Evolutionary conservation across 345 rosid genomes (phyloP), one percentile per base, ranked within the genome.

Genomic region (Toxicodendron radicans): DNA sequence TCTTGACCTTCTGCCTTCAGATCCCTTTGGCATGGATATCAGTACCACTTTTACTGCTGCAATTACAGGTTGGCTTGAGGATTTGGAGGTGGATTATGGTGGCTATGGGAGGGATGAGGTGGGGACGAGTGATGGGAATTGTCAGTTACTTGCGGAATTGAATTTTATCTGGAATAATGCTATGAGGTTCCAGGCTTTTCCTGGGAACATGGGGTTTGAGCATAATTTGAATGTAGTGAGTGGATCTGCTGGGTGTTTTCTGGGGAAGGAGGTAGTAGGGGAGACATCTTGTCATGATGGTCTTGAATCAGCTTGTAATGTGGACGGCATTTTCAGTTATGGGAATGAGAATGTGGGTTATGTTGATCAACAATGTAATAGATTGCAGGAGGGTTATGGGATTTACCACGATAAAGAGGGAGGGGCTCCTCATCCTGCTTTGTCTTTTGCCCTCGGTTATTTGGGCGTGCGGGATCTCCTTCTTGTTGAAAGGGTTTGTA

Each of bases 1-100:
- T 74, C 83, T 95, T 64, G 99, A 93, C 79, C 83, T 91, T 83
- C 78, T 93, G 88, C 97, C 97, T 0, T 84, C 93, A 0, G 99
- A 93, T 93, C 99, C 99, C 1, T 95, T 95, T 70, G 98, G 91
- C 51, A 91, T 91, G 97, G 95, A 95, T 73, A 91, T 95, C 58
- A 85, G 78, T 76, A 83, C 87, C 33, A 90, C 99, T 17, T 83
- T 96, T 71, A 93, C 95, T 0, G 97, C 94, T 1, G 95, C 97
- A 0, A 85, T 91, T 41, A 86, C 91, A 8, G 92, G 97, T 45
- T 93, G 92, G 95, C 97, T 96, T 58, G 92, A 87, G 85, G 95
- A 90, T 73, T 77, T 91, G 89, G 95, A 95, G 83, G 85, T 78
- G 75, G 94, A 85, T 64, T 87, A 79, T 76, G 84, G 86, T 45